Base-by-base conservation (phyloP, 2,329 filamentous ascomycete genomes). In the Sarocladiaceae sp. region DNA sequence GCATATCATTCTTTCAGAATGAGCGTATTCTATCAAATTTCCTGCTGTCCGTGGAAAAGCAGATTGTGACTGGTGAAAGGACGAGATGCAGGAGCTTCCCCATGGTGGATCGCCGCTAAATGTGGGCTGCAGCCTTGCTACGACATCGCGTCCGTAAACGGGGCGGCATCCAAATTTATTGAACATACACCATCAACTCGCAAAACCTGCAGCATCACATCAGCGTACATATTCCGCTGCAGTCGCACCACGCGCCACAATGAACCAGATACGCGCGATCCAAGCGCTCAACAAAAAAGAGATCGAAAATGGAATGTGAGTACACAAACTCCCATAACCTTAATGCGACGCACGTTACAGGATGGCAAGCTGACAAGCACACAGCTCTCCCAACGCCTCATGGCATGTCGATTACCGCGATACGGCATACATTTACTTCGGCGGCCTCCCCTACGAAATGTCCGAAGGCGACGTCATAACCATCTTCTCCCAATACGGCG, bases 381-480 rank as follows among this genome's bases (percentile, higher is more conserved):
- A 36, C 62, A 92, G 90, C 60, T 79, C 86, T 2, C 86, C 92
- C 37, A 85, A 91, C 71, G 93, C 87, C 57, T 97, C 93, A 53
- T 97, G 93, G 93, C 93, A 97, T 68, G 86, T 87, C 67, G 95
- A 99, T 75, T 99, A 97, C 72, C 89, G 90, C 72, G 94, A 96
- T 73, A 97, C 94, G 2, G 95, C 94, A 54, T 99, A 93, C 69
- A 76, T 99, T 66, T 96, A 97, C 76, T 92, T 99, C 60, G 95
- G 95, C 64, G 93, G 93, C 25, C 80, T 99, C 12, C 90, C 92
- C 3, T 96, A 88, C 71, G 90, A 96, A 63, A 80, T 99, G 36
- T 91, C 90, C 47, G 94, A 99, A 74, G 95, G 95, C 70, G 94
- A 99, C 70, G 80, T 99, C 56, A 83, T 97, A 59, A 92, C 92